These are phyloP conservation scores for Cercis canadensis DNA, from an alignment of 306 rosid genomes.

Conservation along the genomic window DNA sequence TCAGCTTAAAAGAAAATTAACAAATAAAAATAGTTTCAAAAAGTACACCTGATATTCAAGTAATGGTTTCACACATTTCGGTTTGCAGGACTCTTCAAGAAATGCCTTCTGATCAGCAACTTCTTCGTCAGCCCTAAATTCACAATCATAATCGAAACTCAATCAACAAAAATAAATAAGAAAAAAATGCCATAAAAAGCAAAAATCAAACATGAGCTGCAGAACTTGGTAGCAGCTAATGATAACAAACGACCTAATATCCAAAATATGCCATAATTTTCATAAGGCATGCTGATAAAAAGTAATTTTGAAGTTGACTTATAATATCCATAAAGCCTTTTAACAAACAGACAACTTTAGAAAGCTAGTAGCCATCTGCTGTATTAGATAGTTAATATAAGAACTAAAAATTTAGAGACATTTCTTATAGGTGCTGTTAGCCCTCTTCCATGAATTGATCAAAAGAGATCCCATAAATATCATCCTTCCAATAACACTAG, in stretches of 20 bases:
- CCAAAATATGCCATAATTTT: conserved; percentile 3
- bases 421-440: neutral
- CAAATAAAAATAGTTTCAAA: neutral
- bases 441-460: neutral
- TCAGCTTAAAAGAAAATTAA: too few species aligned
- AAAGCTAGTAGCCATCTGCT: too few species aligned
- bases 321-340: neutral
- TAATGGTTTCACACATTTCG: conserved; percentile 92
- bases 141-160: conserved; percentile 23
- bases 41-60: conserved; percentile 76
- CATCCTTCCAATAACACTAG: neutral
- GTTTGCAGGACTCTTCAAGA: conserved; percentile 88
- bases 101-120: conserved; percentile 89
- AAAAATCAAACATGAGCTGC: neutral
- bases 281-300: neutral
- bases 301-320: neutral
- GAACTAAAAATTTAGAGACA: too few species aligned
- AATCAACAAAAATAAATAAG: conserved; percentile 6
- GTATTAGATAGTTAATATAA: too few species aligned
- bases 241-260: neutral
- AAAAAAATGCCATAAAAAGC: neutral
- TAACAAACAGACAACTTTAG: neutral
- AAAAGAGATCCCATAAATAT: neutral
- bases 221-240: conserved; percentile 1
- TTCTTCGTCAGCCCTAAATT: conserved; percentile 94